Conservation (phyloP, 202 grass and related monocot species). For the Setaria viridis region DNA sequence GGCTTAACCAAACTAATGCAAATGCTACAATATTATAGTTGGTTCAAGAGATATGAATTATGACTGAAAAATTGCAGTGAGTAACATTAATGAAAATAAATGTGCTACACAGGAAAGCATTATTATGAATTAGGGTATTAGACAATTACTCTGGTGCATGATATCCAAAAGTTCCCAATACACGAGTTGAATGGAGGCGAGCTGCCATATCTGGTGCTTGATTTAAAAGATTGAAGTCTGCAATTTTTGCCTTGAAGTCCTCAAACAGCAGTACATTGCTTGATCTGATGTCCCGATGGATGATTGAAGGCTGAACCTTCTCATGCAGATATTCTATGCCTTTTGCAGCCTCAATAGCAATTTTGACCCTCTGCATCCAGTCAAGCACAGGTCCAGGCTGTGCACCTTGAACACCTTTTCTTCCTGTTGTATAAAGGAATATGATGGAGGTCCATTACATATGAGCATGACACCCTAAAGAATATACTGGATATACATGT, state of each 20-base stretch:
- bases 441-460: slow-evolving; percentile 25
- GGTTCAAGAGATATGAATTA: slow-evolving; percentile 2
- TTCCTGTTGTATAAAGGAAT: slow-evolving; percentile 59
- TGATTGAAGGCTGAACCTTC: slow-evolving; percentile 87
- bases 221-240: slow-evolving; percentile 93
- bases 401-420: slow-evolving; percentile 93
- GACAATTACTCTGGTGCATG: slow-evolving; percentile 92
- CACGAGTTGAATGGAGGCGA: slow-evolving; percentile 88
- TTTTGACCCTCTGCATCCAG: slow-evolving; percentile 91
- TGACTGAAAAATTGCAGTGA: slow-evolving; percentile 5
- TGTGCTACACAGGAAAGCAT: slow-evolving; percentile 14
- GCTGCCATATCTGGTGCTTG: slow-evolving; percentile 95
- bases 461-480: slow-evolving; percentile 30
- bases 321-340: slow-evolving; percentile 94
- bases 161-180: slow-evolving; percentile 89
- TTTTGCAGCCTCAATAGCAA: slow-evolving; percentile 90
- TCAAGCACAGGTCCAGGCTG: slow-evolving; percentile 86
- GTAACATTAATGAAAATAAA: slow-evolving; percentile 14
- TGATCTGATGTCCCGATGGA: slow-evolving; percentile 94
- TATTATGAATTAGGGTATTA: slow-evolving; percentile 33
- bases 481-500: neutral
- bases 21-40: slow-evolving; percentile 12
- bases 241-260: slow-evolving; percentile 90
- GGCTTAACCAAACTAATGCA: slow-evolving; percentile 10
- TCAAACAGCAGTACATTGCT: slow-evolving; percentile 92